Base-by-base conservation (phyloP, 192 early-diverging fungal genomes). In the Umbelopsis sp. region DNA sequence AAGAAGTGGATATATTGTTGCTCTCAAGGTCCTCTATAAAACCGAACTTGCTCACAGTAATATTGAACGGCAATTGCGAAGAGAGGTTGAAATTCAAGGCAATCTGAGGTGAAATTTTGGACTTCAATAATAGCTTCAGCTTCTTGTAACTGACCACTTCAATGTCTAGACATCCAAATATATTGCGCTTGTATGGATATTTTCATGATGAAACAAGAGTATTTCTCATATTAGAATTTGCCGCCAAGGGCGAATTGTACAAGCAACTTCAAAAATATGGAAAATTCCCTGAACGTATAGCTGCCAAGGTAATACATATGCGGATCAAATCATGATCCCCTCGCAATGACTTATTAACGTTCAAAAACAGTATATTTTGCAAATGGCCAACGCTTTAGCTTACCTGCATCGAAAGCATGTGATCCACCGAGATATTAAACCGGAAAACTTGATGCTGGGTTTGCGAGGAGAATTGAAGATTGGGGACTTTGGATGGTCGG, bases 401-500 rank as follows among this genome's bases (percentile, higher is more conserved):
- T 98, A 98, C 71, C 80, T 98, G 35, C 97, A 98, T 78, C 78
- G 82, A 51, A 95, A 97, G 68, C 81, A 93, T 70, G 92, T 98
- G 15, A 97, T 98, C 72, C 97, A 98, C 71, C 83, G 97, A 52
- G 97, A 98, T 71, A 95, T 98, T 71, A 98, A 98, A 79, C 97
- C 96, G 22, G 96, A 97, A 73, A 98, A 98, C 65, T 72, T 98
- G 67, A 77, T 98, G 67, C 76, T 98, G 22, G 93, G 91, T n/a
- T 70, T 87, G 18, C 83, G 92, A 27, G 96, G 94, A 30, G 92
- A 96, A 69, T 82, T 98, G 47, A 97, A 97, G 70, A 96, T 98
- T 76, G 93, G 89, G 15, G 97, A 98, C 82, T 98, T 98, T 86
- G 97, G 97, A 1, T 98, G 97, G 97, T 93, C 92, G 1, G 95